Conservation (phyloP, 169 alveolate species). For the Plasmodium ovale region DNA sequence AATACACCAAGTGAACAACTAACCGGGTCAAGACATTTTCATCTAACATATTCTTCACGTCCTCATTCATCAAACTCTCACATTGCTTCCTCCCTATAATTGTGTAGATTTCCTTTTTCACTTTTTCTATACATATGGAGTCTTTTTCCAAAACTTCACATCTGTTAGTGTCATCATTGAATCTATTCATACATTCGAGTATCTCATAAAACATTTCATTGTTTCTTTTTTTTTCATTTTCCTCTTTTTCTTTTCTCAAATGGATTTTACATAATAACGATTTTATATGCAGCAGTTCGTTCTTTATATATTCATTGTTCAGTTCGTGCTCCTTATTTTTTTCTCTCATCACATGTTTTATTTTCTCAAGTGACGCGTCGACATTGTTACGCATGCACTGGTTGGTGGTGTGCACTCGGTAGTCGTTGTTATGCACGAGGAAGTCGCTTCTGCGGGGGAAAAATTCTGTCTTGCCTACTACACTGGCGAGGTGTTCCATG, state of each 20-base stretch:
- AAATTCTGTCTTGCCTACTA: not conserved
- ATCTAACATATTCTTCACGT: slow-evolving; percentile 12
- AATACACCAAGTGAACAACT: slow-evolving; percentile 1
- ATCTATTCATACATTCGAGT: not conserved
- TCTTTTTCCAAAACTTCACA: not conserved
- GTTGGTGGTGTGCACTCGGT: not conserved
- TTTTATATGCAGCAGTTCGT: slow-evolving; percentile 1
- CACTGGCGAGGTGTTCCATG: not conserved
- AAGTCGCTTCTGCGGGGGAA: no score
- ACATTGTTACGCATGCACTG: not conserved
- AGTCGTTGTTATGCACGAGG: not conserved
- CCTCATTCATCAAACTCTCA: not conserved
- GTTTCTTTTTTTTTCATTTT: not conserved
- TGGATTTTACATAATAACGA: not conserved
- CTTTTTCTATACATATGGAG: not conserved
- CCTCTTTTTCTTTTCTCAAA: slow-evolving; percentile 1
- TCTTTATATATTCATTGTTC: slow-evolving; percentile 37
- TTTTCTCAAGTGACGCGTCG: slow-evolving; percentile 11
- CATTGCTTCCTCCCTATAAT: slow-evolving; percentile 13
- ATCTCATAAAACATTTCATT: slow-evolving; percentile 15
- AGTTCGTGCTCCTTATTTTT: slow-evolving; percentile 15
- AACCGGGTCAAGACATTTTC: slow-evolving; percentile 6
- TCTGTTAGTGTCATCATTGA: not conserved
- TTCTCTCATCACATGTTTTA: slow-evolving; percentile 1
- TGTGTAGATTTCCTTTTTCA: slow-evolving; percentile 7